Evolutionary conservation across 371 early-diverging fungal species (phyloP), one percentile per base, ranked within the genome.

Genomic region (Rhizopus sp.): DNA sequence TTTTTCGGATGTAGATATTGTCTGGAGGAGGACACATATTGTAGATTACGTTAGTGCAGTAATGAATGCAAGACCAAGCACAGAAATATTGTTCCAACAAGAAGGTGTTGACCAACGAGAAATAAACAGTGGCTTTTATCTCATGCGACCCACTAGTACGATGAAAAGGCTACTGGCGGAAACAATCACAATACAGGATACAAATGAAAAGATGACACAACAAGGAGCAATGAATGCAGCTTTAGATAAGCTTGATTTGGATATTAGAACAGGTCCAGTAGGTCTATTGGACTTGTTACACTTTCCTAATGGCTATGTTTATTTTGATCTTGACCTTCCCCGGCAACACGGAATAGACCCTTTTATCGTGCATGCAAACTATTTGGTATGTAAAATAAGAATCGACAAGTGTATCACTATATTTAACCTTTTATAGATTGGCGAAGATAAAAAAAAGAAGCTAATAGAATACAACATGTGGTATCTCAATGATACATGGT

Each of bases 371-470:
- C 78, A 78, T 59, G 70, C 72, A 12, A 71, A 68, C 31, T 78
- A 69, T 46, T 17, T 61, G 66, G 75, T 73, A 76, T 55, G 47
- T 32, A 29, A 4, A 7, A 4, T 1, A 33, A 49, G 13, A 33
- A 23, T 23, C 2, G 23, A 23, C 23, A 23, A 23, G 23, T 23
- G 23, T 23, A 23, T 23, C 23, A 23, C 0, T 23, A 2, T 23
- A 23, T 2, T 23, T 23, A 23, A 23, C 23, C 2, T 23, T 30
- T 34, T 47, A 42, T 35, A 70, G 71, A 62, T 68, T 53, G 82
- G 75, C 17, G 84, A 85, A 53, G 77, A 72, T 10, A 85, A 84
- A 63, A 81, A 80, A 45, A 42, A 55, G 15, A 61, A 59, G 44
- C 49, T 75, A 23, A 49, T 59, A 12, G 59, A 59, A n/a, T 49